Evolutionary conservation across 1,139 yeast genomes (phyloP).

Genomic region (Fermentozyma sake): DNA sequence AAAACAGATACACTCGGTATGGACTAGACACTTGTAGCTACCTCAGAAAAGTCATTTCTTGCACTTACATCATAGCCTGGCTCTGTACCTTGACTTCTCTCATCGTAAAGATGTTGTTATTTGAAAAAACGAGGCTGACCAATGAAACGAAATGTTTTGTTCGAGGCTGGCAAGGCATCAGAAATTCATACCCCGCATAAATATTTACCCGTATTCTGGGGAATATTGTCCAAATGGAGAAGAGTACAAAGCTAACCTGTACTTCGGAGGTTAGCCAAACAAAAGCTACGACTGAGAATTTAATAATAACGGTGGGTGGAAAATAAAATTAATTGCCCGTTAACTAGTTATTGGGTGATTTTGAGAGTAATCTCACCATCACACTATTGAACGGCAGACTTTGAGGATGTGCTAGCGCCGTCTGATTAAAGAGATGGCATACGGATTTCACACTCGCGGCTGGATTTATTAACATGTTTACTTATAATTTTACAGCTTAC

Average conservation of each 20-base stretch:
- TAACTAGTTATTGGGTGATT: slow-evolving; percentile 1
- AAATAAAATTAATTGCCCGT: neutral
- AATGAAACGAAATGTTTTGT: neutral
- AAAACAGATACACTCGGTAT: neutral
- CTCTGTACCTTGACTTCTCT: no score
- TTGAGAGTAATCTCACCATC: no score
- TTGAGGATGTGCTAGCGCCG: no score
- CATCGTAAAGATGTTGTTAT: no score
- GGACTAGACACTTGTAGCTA: neutral
- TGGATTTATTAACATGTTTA: no score
- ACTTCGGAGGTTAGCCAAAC: neutral
- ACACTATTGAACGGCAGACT: no score
- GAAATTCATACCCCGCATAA: slow-evolving; percentile 7
- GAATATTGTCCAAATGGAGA: slow-evolving; percentile 1
- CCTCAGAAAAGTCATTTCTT: neutral
- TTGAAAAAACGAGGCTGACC: no score
- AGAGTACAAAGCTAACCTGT: neutral
- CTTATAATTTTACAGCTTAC: no score
- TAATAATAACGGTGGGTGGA: neutral
- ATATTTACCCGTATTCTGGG: slow-evolving; percentile 3
- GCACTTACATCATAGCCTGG: no score
- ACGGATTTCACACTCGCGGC: no score
- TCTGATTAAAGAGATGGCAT: no score
- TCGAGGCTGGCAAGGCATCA: no score
- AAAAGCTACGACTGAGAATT: neutral